Conservation (phyloP, 805 yeast genomes). For the Nakazawaea anatomiae region DNA sequence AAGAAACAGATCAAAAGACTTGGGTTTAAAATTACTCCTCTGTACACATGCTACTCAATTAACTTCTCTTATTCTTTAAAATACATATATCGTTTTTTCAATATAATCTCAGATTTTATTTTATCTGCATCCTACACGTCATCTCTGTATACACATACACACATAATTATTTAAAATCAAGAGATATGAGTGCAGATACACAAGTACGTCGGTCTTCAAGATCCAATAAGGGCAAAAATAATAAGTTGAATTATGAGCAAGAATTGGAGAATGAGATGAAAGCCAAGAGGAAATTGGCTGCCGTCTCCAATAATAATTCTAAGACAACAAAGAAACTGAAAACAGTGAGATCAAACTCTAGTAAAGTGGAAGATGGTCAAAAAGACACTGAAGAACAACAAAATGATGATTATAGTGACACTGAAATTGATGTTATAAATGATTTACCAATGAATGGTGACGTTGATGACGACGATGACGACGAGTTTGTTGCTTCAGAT, state of each 20-base stretch:
- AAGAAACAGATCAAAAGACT: no score
- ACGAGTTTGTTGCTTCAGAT: slow-evolving; percentile 4
- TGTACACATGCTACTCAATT: no score
- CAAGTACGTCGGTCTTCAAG: slow-evolving; percentile 35
- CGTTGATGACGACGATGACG: slow-evolving; percentile 18
- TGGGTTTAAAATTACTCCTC: no score
- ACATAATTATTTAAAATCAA: no score
- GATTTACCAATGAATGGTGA: slow-evolving; percentile 10
- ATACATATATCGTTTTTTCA: no score
- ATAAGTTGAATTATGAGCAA: slow-evolving; percentile 20
- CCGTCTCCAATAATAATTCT: not conserved
- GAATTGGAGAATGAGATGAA: slow-evolving; percentile 22
- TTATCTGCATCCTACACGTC: no score
- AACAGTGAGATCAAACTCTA: not conserved
- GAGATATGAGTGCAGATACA: not conserved
- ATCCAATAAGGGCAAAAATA: slow-evolving; percentile 35
- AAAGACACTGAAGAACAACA: slow-evolving; percentile 11
- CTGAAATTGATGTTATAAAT: slow-evolving; percentile 10
- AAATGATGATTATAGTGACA: slow-evolving; percentile 10
- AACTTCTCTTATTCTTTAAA: no score
- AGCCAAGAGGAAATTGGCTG: slow-evolving; percentile 11
- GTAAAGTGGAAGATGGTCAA: slow-evolving; percentile 9
- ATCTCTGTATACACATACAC: no score
- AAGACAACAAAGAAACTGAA: slow-evolving; percentile 9
- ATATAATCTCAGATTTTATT: no score